A percentile compares a stretch with the other conserved stretches of the same genome.
These are phyloP conservation scores for Mycosphaerella arachidis DNA, from an alignment of 2,329 filamentous ascomycete species.

Conservation along the genomic window DNA sequence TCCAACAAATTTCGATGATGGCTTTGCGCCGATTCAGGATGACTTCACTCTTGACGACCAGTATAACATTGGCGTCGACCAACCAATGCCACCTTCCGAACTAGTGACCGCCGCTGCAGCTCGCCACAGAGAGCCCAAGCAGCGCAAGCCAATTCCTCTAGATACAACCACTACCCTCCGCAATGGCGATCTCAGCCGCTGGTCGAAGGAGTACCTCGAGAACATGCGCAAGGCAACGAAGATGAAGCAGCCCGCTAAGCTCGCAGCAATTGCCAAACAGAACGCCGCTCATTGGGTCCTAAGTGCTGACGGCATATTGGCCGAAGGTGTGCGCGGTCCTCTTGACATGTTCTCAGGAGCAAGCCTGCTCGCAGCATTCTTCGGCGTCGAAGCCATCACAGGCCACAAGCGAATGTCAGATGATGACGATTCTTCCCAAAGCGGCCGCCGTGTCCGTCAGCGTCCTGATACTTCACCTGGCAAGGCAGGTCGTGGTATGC, in stretches of 20 bases:
- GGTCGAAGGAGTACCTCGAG: constrained; percentile 54
- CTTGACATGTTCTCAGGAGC: constrained; percentile 58
- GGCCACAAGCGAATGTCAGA: constrained; percentile 25
- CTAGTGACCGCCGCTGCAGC: constrained; percentile 37
- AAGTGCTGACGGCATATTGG: constrained; percentile 46
- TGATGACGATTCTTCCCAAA: constrained; percentile 26
- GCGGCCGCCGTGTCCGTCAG: constrained; percentile 26
- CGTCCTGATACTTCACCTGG: constrained; percentile 32
- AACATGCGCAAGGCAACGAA: constrained; percentile 54
- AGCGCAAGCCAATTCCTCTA: constrained; percentile 36
- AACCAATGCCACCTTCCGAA: constrained; percentile 30
- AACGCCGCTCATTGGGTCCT: constrained; percentile 61
- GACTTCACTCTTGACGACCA: constrained; percentile 10
- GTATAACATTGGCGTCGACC: constrained; percentile 17
- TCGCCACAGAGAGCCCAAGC: constrained; percentile 34
- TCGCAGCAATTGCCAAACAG: constrained; percentile 51
- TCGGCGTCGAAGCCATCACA: constrained; percentile 12
- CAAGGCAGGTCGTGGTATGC: constrained; percentile 32
- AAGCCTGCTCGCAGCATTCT: constrained; percentile 46
- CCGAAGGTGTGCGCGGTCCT: constrained; percentile 44
- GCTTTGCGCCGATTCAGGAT: constrained; percentile 29
- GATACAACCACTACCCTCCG: constrained; percentile 52
- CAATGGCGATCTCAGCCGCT: constrained; percentile 53
- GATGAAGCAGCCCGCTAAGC: constrained; percentile 40
- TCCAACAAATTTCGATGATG: constrained; percentile 24